Conservation (phyloP, 768 basidiomycete genomes). For the Crassisporium funariophilum region DNA sequence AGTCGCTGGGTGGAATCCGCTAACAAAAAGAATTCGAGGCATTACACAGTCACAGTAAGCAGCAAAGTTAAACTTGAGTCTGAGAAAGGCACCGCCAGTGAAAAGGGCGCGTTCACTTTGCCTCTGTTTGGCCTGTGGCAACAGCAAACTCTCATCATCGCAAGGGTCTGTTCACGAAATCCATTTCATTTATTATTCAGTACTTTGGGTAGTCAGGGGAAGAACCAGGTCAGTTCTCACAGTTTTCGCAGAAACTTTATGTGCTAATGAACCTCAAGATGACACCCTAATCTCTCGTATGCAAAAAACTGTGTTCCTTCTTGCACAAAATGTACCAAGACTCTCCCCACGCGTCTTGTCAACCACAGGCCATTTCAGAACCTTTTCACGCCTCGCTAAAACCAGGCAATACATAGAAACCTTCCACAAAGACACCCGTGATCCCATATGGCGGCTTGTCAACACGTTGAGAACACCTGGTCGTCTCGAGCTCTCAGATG, state of each 20-base stretch:
- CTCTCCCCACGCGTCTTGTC: constrained; percentile 18
- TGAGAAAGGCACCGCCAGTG: constrained; percentile 3
- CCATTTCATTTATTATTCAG: neutral
- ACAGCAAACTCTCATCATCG: neutral
- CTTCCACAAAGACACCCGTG: constrained; percentile 33
- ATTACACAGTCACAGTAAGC: no score
- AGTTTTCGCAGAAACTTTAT: neutral
- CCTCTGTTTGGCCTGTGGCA: constrained; percentile 21
- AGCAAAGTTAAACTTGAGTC: constrained; percentile 1
- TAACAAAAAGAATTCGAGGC: constrained; percentile 87
- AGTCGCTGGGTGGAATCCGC: constrained; percentile 82
- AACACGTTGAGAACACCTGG: constrained; percentile 32
- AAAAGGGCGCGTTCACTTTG: constrained; percentile 18
- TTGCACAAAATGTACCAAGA: neutral
- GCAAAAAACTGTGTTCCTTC: constrained; percentile 8
- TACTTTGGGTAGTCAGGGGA: neutral
- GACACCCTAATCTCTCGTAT: constrained; percentile 9
- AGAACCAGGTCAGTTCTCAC: neutral
- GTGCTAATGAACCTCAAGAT: constrained; percentile 4
- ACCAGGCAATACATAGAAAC: constrained; percentile 35
- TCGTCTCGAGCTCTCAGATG: constrained; percentile 23
- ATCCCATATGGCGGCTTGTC: constrained; percentile 47
- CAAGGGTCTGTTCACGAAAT: no score
- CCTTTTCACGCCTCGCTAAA: constrained; percentile 20
- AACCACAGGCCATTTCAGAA: constrained; percentile 8